Percentiles rank a stretch among this genome's conserved stretches.
Conservation (phyloP, 768 basidiomycete genomes). For the Megacollybia marginata region DNA sequence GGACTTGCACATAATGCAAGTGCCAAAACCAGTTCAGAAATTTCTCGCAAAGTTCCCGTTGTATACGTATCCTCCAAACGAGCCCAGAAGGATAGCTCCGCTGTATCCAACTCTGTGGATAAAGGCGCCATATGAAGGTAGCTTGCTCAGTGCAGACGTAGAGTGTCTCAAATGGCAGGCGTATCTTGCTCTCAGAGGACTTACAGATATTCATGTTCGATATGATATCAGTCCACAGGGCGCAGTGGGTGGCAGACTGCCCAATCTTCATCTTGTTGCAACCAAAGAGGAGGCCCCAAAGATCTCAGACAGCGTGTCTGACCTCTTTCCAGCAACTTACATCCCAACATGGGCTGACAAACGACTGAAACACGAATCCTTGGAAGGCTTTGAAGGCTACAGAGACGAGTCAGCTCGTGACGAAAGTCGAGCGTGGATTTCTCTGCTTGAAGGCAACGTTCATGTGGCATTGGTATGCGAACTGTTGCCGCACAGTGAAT, state of each 20-base stretch:
- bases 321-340: slow-evolving; percentile 54
- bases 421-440: slow-evolving; percentile 79
- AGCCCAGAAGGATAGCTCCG: slow-evolving; percentile 16
- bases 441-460: slow-evolving; percentile 68
- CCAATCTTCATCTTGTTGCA: slow-evolving; percentile 57
- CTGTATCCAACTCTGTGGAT: slow-evolving; percentile 58
- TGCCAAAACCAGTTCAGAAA: slow-evolving; percentile 33
- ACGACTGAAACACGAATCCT: slow-evolving; percentile 29
- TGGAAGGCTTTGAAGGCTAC: slow-evolving; percentile 58
- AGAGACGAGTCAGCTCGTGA: slow-evolving; percentile 48
- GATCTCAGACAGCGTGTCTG: slow-evolving; percentile 19
- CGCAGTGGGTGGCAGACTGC: slow-evolving; percentile 59
- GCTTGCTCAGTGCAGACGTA: slow-evolving; percentile 64
- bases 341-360: slow-evolving; percentile 74
- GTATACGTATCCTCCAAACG: slow-evolving; percentile 38
- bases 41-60: slow-evolving; percentile 60
- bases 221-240: slow-evolving; percentile 69
- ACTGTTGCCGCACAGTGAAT: slow-evolving; percentile 2
- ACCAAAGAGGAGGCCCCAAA: slow-evolving; percentile 11
- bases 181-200: slow-evolving; percentile 41
- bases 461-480: slow-evolving; percentile 66
- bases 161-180: slow-evolving; percentile 92
- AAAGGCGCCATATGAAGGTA: slow-evolving; percentile 32
- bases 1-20: slow-evolving; percentile 8
- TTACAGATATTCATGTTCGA: slow-evolving; percentile 44